These are phyloP conservation scores for Lupinus albus DNA, from an alignment of 306 rosid species.

Conservation along the genomic window DNA sequence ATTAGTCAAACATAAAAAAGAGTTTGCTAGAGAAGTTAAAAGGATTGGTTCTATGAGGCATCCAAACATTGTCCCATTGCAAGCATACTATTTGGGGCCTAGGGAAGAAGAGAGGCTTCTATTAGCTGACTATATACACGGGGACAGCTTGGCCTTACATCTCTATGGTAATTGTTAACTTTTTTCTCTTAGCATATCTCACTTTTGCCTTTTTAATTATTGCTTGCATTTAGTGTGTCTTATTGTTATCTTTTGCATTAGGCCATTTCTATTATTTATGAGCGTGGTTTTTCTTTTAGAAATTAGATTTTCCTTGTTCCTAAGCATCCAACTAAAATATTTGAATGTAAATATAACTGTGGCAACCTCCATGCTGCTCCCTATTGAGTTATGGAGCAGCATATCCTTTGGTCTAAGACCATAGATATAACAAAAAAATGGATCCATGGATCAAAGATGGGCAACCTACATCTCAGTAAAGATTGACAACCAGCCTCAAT, in stretches of 20 bases:
- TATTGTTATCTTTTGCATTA: slow-evolving; percentile 13
- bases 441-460: too few species aligned
- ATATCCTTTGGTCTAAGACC: too few species aligned
- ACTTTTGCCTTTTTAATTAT: background rate
- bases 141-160: slow-evolving; percentile 94
- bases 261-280: background rate
- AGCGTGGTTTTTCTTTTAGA: slow-evolving; percentile 3
- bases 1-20: slow-evolving; percentile 90
- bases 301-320: slow-evolving; percentile 18
- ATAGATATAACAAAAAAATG: too few species aligned
- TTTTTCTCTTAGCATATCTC: slow-evolving; percentile 7
- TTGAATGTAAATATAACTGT: background rate
- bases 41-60: slow-evolving; percentile 90
- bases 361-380: too few species aligned
- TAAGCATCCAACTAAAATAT: slow-evolving; percentile 3
- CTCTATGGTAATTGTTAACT: slow-evolving; percentile 74
- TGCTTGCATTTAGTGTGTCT: slow-evolving; percentile 16
- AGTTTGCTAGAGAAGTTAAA: slow-evolving; percentile 93
- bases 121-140: slow-evolving; percentile 80
- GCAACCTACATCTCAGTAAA: too few species aligned
- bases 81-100: slow-evolving; percentile 98
- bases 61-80: slow-evolving; percentile 79
- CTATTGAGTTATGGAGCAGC: too few species aligned
- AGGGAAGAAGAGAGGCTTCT: slow-evolving; percentile 99
- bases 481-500: too few species aligned